Conservation (phyloP, 441 rosid genomes). For the Croton laevigatus region DNA sequence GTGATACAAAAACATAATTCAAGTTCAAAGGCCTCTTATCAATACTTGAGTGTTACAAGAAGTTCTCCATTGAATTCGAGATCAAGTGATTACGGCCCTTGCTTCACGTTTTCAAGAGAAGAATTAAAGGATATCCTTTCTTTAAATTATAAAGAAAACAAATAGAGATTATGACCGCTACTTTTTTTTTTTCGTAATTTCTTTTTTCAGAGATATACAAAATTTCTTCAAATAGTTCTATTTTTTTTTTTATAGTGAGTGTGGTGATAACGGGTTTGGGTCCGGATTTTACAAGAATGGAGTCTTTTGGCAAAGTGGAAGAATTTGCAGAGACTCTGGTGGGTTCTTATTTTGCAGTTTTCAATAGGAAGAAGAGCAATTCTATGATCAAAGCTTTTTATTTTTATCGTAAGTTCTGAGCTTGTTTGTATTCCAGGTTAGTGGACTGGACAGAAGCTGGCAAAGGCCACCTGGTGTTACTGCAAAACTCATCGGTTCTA, state of each 20-base stretch:
- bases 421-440: constrained; percentile 37
- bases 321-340: constrained; percentile 86
- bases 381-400: background rate
- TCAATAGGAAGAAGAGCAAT: background rate
- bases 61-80: no score
- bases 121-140: no score
- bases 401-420: background rate
- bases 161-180: no score
- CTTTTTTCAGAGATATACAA: no score
- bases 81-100: no score
- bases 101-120: no score
- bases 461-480: constrained; percentile 77
- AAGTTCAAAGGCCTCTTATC: no score
- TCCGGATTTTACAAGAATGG: constrained; percentile 86
- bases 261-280: constrained; percentile 87
- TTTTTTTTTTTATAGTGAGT: constrained; percentile 43
- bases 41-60: no score
- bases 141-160: no score
- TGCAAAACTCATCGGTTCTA: constrained; percentile 72
- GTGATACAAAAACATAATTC: no score
- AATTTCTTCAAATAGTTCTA: no score
- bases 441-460: constrained; percentile 97
- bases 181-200: no score
- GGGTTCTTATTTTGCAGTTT: constrained; percentile 13
- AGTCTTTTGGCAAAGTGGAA: constrained; percentile 93